Evolutionary conservation across 176 grass and related monocot species (phyloP), one percentile per base, ranked within the genome.

Genomic region (Ampelocalamus luodianensis): DNA sequence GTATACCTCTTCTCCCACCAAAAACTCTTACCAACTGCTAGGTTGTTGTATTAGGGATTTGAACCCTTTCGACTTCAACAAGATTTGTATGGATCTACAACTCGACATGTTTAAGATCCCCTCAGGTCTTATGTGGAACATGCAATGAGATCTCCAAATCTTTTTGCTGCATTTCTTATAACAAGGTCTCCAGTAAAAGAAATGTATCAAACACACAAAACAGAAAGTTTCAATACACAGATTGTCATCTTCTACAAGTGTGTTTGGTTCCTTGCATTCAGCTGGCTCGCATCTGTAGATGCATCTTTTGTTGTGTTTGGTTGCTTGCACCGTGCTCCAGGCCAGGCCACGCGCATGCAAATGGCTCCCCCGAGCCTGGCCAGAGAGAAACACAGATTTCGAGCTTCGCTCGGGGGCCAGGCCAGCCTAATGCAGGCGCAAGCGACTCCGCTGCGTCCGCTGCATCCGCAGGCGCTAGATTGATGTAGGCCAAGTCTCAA

Each of bases 61-160:
- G 1, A 37, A 77, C 27, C 18, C 42, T 6, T 9, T 49, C 6
- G 12, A 82, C 51, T 46, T 82, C 9, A 62, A 49, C 55, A 49
- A 65, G 7, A 63, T 51, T n/a, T 63, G 29, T 83, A 18, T 13
- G 27, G 20, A 63, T 74, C 24, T 11, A 46, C 4, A 37, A 7
- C 18, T 65, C 10, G n/a, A 38, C 29, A 80, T 23, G 29, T n/a
- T 34, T 24, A 0, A 74, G 58, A 75, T 27, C 2, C 14, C 32
- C 18, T 39, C 61, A 74, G 59, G 9, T 44, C n/a, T 83, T 42
- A 74, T 29, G 64, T 71, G 51, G 16, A 36, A 72, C 6, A 71
- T 45, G 39, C 42, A 66, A 67, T 0, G 16, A 14, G 24, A 85
- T 67, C 20, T 18, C 32, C 29, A 65, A 36, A 50, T 39, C 32